phyloP scores from a whole-genome alignment of 2,329 filamentous ascomycete genomes.

The Claviceps spartinae region DNA sequence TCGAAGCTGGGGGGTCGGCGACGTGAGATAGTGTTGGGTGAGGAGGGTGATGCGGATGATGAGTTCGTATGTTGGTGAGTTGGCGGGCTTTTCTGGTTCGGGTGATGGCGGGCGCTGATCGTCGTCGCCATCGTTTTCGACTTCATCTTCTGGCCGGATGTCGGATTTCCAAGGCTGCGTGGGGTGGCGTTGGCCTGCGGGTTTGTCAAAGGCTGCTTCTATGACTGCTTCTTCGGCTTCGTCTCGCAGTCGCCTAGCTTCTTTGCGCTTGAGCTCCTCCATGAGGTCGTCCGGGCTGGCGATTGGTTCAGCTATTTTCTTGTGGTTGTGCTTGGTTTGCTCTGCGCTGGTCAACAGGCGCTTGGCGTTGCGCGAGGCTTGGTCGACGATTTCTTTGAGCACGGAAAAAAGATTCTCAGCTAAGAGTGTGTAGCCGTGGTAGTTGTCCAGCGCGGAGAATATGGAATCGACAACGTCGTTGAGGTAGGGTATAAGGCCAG shows the following conservation, averaged over 20 bases:
- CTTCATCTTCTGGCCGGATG: constrained; percentile 15
- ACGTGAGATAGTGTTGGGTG: constrained; percentile 83
- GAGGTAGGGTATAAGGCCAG: constrained; percentile 69
- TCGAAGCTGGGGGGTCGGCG: constrained; percentile 65
- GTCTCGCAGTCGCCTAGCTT: constrained; percentile 19
- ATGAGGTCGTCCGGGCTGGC: constrained; percentile 31
- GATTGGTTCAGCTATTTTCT: constrained; percentile 21
- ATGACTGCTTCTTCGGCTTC: constrained; percentile 19
- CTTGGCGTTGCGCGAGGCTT: constrained; percentile 51
- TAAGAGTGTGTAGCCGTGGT: constrained; percentile 79
- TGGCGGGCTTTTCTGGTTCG: constrained; percentile 42
- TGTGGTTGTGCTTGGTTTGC: constrained; percentile 25
- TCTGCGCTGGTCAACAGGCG: constrained; percentile 32
- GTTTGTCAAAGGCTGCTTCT: neutral
- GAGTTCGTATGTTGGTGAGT: constrained; percentile 67
- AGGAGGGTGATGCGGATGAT: constrained; percentile 69
- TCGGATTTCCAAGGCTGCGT: constrained; percentile 25
- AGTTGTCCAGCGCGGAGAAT: constrained; percentile 86
- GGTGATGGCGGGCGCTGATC: constrained; percentile 18
- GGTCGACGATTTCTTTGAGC: constrained; percentile 68
- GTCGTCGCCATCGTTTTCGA: constrained; percentile 19
- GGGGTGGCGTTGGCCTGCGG: constrained; percentile 20
- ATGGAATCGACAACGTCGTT: constrained; percentile 87
- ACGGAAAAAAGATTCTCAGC: constrained; percentile 79
- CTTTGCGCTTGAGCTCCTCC: constrained; percentile 48